Conservation (phyloP, 2,329 filamentous ascomycete species). For the Alternaria angustiovoidea region DNA sequence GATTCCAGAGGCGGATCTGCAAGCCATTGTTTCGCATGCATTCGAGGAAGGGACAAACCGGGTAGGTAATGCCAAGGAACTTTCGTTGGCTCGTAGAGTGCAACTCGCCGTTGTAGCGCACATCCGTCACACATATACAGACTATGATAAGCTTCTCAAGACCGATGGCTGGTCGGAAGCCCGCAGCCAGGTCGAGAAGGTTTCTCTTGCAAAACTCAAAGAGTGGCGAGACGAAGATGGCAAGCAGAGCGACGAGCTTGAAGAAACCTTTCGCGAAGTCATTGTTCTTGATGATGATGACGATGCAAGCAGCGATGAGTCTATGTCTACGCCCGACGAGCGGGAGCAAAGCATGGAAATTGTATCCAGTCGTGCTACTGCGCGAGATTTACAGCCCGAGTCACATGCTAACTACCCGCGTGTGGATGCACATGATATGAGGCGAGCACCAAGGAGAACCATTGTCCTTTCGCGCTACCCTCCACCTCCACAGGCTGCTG, state of each 20-base stretch:
- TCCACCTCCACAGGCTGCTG: conserved; percentile 16
- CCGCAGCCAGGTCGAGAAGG: conserved; percentile 62
- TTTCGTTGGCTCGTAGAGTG: conserved; percentile 64
- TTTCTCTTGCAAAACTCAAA: conserved; percentile 64
- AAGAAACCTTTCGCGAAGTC: conserved; percentile 70
- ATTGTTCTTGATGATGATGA: conserved; percentile 71
- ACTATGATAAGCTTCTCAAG: conserved; percentile 67
- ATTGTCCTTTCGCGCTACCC: conserved; percentile 32
- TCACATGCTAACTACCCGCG: conserved; percentile 24
- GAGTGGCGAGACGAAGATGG: conserved; percentile 68
- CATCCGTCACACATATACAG: conserved; percentile 68
- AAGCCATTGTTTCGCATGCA: conserved; percentile 66
- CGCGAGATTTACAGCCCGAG: conserved; percentile 42
- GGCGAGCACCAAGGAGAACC: conserved; percentile 31
- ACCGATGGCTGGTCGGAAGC: conserved; percentile 63
- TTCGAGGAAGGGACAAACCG: conserved; percentile 67
- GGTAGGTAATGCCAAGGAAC: conserved; percentile 64
- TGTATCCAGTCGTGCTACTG: conserved; percentile 42
- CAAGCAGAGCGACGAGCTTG: conserved; percentile 61
- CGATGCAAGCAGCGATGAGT: conserved; percentile 53
- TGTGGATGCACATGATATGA: conserved; percentile 21
- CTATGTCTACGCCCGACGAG: conserved; percentile 30
- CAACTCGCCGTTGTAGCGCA: conserved; percentile 69
- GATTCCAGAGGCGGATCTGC: conserved; percentile 66
- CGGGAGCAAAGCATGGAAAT: conserved; percentile 46